Conservation (phyloP, 2,329 filamentous ascomycete species). For the Pseudogymnoascus sp. region DNA sequence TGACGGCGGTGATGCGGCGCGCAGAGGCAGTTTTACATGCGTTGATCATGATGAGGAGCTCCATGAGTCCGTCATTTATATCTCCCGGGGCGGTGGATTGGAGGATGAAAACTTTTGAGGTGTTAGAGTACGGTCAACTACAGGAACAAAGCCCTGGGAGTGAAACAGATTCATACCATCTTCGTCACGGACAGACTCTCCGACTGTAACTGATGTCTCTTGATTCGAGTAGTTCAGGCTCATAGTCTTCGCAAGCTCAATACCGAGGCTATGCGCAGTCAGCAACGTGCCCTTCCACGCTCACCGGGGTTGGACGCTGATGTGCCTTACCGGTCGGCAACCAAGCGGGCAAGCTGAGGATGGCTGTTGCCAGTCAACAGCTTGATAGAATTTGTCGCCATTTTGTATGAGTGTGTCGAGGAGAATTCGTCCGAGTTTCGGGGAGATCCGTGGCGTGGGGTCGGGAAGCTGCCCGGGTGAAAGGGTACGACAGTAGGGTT, state of each 20-base stretch:
- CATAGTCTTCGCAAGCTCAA: constrained; percentile 70
- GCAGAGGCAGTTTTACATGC: constrained; percentile 82
- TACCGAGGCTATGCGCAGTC: constrained; percentile 50
- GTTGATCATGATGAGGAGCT: constrained; percentile 96
- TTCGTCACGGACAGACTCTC: constrained; percentile 92
- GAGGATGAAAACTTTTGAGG: constrained; percentile 75
- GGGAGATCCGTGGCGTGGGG: constrained; percentile 5
- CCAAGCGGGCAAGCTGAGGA: constrained; percentile 59
- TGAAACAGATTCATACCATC: constrained; percentile 48
- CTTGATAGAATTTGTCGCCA: constrained; percentile 69
- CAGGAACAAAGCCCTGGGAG: constrained; percentile 14
- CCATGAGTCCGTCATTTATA: constrained; percentile 97
- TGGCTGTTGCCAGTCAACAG: constrained; percentile 68
- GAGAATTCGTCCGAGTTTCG: constrained; percentile 1
- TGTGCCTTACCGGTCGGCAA: constrained; percentile 49
- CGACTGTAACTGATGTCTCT: constrained; percentile 84
- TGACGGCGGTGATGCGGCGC: constrained; percentile 85
- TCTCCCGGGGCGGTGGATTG: constrained; percentile 92
- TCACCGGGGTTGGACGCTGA: constrained; percentile 11
- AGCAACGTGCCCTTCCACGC: background rate
- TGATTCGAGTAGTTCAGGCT: constrained; percentile 80
- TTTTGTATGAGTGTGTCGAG: constrained; percentile 24
- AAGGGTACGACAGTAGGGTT: background rate
- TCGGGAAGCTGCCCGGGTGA: background rate
- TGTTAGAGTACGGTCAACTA: background rate